Evolutionary conservation across 1,139 yeast genomes (phyloP).

Genomic region (Saccharomyces uvarum): DNA sequence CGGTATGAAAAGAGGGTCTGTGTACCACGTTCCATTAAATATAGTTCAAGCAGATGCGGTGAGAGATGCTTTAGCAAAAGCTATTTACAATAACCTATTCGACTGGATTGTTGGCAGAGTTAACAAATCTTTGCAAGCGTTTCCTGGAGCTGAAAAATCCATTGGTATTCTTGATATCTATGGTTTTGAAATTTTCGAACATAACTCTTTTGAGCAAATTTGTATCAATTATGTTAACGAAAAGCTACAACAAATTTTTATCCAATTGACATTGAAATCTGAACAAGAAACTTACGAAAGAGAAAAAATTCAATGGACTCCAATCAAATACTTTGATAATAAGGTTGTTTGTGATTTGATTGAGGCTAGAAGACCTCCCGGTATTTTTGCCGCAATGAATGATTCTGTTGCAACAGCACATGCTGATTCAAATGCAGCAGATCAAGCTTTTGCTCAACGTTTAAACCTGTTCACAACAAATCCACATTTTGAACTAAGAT

Average conservation of each 20-base stretch:
- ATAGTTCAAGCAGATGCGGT: constrained; percentile 90
- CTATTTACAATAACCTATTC: constrained; percentile 82
- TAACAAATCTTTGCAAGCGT: constrained; percentile 56
- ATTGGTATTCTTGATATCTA: constrained; percentile 96
- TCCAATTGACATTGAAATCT: constrained; percentile 88
- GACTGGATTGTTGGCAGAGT: constrained; percentile 98
- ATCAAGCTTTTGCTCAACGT: constrained; percentile 91
- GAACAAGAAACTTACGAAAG: constrained; percentile 96
- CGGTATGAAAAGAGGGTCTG: constrained; percentile 82
- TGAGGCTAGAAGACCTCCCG: constrained; percentile 93
- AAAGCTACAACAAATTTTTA: constrained; percentile 92
- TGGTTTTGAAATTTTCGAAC: constrained; percentile 96
- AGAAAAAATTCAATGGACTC: constrained; percentile 96
- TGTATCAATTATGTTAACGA: constrained; percentile 97
- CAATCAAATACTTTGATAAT: constrained; percentile 92
- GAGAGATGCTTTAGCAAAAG: constrained; percentile 92
- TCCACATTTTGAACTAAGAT: constrained; percentile 84
- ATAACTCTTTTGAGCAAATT: constrained; percentile 91
- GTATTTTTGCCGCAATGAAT: constrained; percentile 90
- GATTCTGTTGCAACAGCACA: constrained; percentile 98
- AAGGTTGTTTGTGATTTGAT: constrained; percentile 95
- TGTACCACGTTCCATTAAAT: constrained; percentile 90
- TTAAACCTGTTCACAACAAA: constrained; percentile 75
- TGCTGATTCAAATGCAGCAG: constrained; percentile 95
- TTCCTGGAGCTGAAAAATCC: constrained; percentile 51